These are phyloP conservation scores for Lojkania enalia DNA, from an alignment of 2,329 filamentous ascomycete species.

Conservation along the genomic window DNA sequence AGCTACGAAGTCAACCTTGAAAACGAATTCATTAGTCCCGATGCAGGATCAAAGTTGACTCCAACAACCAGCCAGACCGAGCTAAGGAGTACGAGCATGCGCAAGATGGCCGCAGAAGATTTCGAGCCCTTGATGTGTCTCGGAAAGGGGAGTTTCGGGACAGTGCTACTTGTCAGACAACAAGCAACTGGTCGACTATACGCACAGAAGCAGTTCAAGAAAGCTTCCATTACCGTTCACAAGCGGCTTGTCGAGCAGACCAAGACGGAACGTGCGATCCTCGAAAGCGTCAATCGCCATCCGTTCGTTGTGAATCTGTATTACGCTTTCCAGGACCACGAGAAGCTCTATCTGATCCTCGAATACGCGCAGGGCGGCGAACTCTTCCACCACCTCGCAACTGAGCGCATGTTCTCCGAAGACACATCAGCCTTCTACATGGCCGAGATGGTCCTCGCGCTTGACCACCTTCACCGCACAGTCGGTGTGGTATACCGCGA, in stretches of 20 bases:
- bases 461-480: slow-evolving; percentile 89
- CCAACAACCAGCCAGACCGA: slow-evolving; percentile 54
- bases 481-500: slow-evolving; percentile 96
- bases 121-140: slow-evolving; percentile 90
- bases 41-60: slow-evolving; percentile 48
- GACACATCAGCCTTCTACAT: slow-evolving; percentile 93
- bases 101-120: slow-evolving; percentile 90
- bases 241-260: slow-evolving; percentile 97
- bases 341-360: slow-evolving; percentile 95
- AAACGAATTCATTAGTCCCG: slow-evolving; percentile 77
- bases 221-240: slow-evolving; percentile 91
- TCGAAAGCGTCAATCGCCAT: slow-evolving; percentile 94
- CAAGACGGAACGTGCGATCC: slow-evolving; percentile 90
- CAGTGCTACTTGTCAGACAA: slow-evolving; percentile 91
- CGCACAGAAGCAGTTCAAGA: slow-evolving; percentile 98
- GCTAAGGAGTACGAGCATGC: slow-evolving; percentile 56
- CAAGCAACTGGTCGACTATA: slow-evolving; percentile 83
- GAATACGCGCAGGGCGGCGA: slow-evolving; percentile 98
- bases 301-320: slow-evolving; percentile 98
- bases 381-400: slow-evolving; percentile 90
- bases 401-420: slow-evolving; percentile 94
- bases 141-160: slow-evolving; percentile 95
- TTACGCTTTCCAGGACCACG: slow-evolving; percentile 97
- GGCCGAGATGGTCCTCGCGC: slow-evolving; percentile 93
- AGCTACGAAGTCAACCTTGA: slow-evolving; percentile 86